Evolutionary conservation across 805 yeast species (phyloP).

Genomic region (Komagataella kurtzmanii): DNA sequence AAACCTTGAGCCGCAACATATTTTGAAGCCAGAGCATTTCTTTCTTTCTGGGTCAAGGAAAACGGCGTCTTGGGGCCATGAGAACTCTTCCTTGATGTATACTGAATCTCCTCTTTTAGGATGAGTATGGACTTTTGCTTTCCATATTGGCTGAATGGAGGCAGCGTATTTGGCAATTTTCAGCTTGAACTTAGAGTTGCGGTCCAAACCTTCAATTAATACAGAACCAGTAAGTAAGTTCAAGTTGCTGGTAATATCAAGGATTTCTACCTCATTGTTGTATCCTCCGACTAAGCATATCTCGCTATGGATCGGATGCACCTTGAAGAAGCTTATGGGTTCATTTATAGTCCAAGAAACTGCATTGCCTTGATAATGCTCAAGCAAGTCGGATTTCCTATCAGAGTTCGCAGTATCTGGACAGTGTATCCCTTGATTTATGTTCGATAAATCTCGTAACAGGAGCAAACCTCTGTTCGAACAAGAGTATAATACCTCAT

Average conservation of each 20-base stretch:
- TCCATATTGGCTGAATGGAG: constrained; percentile 10
- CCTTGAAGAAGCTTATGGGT: constrained; percentile 5
- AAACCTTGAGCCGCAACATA: constrained; percentile 11
- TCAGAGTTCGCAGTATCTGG: not conserved
- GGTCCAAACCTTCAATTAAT: constrained; percentile 3
- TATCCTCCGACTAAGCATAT: constrained; percentile 6
- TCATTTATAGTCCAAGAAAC: constrained; percentile 2
- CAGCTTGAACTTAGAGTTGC: constrained; percentile 2
- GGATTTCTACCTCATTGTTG: constrained; percentile 3
- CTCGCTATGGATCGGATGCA: constrained; percentile 4
- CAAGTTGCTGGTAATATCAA: constrained; percentile 4
- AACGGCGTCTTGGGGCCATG: constrained; percentile 14
- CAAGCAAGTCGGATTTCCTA: not conserved
- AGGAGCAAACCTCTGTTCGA: constrained; percentile 12
- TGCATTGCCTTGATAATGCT: not conserved
- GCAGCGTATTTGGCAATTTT: constrained; percentile 9
- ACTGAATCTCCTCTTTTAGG: constrained; percentile 1
- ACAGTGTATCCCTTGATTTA: constrained; percentile 4
- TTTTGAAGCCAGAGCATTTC: not conserved
- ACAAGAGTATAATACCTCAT: constrained; percentile 9
- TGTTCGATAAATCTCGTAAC: constrained; percentile 8
- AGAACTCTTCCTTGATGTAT: constrained; percentile 9
- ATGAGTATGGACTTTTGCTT: constrained; percentile 5
- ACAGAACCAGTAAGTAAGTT: constrained; percentile 1
- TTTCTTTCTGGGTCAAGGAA: constrained; percentile 2